phyloP scores from a whole-genome alignment of 768 basidiomycete species.

The Lactarius evosmus region DNA sequence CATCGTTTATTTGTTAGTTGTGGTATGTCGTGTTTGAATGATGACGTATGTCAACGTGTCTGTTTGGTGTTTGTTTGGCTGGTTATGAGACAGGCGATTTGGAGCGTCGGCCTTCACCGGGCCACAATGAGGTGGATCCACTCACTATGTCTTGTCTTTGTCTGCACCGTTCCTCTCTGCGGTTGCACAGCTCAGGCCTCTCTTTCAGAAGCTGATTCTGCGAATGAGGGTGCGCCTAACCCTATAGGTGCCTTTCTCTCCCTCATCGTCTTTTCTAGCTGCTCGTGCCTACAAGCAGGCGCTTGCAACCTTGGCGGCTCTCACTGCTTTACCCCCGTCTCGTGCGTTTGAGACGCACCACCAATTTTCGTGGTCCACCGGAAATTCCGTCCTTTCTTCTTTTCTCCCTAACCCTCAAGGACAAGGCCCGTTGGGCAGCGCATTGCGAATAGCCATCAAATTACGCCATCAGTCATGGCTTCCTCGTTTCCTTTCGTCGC shows the following conservation, averaged over 20 bases:
- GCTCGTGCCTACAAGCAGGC: constrained; percentile 75
- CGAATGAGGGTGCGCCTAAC: constrained; percentile 24
- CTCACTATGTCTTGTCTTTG: constrained; percentile 14
- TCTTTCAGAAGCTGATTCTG: constrained; percentile 18
- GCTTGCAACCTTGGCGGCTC: constrained; percentile 57
- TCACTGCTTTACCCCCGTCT: constrained; percentile 58
- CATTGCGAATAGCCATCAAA: constrained; percentile 63
- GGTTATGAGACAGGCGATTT: too few relatives aligned
- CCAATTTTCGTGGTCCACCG: constrained; percentile 40
- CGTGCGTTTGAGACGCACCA: constrained; percentile 52
- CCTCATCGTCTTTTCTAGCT: constrained; percentile 41
- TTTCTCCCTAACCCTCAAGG: constrained; percentile 72
- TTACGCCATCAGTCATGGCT: constrained; percentile 59
- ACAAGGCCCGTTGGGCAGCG: constrained; percentile 70
- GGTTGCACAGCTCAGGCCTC: neutral
- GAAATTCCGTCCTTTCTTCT: constrained; percentile 52
- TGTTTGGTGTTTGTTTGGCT: too few relatives aligned
- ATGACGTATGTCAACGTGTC: too few relatives aligned
- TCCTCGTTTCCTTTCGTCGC: constrained; percentile 43
- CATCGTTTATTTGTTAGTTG: too few relatives aligned
- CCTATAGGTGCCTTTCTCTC: neutral
- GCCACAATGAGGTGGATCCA: too few relatives aligned
- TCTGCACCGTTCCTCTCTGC: neutral
- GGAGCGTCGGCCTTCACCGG: too few relatives aligned
- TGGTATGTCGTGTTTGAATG: too few relatives aligned